Evolutionary conservation across 2,329 filamentous ascomycete species (phyloP), one percentile per base, ranked within the genome.

Genomic region (Monosporascus sp.): DNA sequence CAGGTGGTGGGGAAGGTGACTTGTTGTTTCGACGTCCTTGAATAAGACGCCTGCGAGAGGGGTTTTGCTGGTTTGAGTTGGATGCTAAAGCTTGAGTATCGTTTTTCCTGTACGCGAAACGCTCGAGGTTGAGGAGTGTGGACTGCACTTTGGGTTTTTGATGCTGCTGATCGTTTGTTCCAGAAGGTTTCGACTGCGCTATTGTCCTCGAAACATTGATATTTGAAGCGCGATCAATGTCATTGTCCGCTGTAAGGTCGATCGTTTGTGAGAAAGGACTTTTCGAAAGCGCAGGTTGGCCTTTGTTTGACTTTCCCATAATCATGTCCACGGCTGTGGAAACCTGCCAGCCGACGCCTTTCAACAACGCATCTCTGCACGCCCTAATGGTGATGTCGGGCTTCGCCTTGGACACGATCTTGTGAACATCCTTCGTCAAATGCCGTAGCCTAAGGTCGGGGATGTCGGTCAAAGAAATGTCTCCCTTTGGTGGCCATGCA

Each of bases 331-430:
- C 64, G 0, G 64, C 64, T 26, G 57, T 61, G 7, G 62, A 54
- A 19, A 66, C 59, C 20, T 66, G 59, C 64, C 64, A 66, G 6
- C 56, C 56, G 8, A 59, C 53, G 19, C 57, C 58, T 44, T 57
- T 63, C 51, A 56, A 56, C 20, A 69, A 50, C 6, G 66, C 66
- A 52, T 66, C 62, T 52, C 60, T 64, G 47, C 66, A 69, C 7
- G 61, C 64, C 24, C 54, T 59, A 31, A 66, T 44, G 14, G 64
- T 66, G 46, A 67, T 61, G 11, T 48, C 50, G 7, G 64, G 63
- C 26, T 59, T 61, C 3, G 45, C 54, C 27, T 64, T 66, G n/a
- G 57, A 58, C 11, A 68, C 63, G 24, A 64, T 64, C 24, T 57
- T 63, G 46, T 65, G 58, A 16, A 67, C 64, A 27, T 68, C 61